Conservation (phyloP, 768 basidiomycete genomes). For the Auricularia cornea region DNA sequence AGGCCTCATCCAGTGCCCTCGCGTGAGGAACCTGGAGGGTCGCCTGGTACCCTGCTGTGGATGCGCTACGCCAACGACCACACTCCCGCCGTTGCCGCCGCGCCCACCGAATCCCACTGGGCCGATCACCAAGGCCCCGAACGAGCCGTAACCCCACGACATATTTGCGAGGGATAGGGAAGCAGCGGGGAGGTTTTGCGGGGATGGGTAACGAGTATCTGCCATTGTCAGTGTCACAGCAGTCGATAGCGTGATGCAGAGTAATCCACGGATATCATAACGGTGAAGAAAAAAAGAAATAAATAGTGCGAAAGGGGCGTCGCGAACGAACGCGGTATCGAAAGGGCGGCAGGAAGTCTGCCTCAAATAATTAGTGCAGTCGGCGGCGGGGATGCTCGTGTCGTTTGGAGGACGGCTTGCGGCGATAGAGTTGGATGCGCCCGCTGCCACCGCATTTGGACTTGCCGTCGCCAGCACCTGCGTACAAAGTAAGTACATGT, state of each 20-base stretch:
- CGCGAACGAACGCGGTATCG: background rate
- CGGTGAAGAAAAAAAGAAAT: background rate
- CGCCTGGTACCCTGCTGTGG: too few species aligned
- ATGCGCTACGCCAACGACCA: too few species aligned
- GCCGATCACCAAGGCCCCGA: background rate
- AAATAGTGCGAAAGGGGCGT: background rate
- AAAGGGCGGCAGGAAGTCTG: background rate
- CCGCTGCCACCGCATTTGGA: background rate
- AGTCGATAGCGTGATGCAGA: background rate
- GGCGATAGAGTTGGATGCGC: background rate
- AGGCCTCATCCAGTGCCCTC: too few species aligned
- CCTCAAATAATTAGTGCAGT: background rate
- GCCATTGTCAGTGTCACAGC: background rate
- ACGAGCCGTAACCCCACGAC: background rate
- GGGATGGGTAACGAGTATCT: background rate
- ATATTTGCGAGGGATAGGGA: background rate
- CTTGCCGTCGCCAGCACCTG: background rate
- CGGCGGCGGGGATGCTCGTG: background rate
- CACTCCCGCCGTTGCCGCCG: too few species aligned
- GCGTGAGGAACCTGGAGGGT: too few species aligned
- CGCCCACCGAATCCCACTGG: background rate
- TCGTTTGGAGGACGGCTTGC: background rate
- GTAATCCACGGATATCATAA: background rate
- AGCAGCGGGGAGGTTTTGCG: too few species aligned
- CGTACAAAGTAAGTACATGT: background rate